Conservation (phyloP, 2,329 filamentous ascomycete genomes). For the Fusarium penzigii region DNA sequence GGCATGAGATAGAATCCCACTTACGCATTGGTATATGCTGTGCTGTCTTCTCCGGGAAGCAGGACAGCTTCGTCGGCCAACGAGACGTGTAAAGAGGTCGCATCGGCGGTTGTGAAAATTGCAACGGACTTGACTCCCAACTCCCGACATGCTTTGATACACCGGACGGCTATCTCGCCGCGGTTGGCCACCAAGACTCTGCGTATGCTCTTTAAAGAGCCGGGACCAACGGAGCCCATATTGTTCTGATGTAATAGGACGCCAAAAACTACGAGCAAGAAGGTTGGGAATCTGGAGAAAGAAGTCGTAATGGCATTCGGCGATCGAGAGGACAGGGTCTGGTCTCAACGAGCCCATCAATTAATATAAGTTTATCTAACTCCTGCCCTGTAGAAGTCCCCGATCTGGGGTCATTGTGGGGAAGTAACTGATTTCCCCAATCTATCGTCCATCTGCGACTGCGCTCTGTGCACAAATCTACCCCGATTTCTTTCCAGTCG, state of each 20-base stretch:
- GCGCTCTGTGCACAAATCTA: no score
- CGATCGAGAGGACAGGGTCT: no score
- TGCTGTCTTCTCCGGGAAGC: conserved; percentile 43
- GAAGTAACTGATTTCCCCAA: no score
- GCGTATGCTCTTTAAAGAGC: conserved; percentile 1
- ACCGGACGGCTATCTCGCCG: conserved; percentile 58
- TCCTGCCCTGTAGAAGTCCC: no score
- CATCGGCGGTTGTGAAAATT: conserved; percentile 56
- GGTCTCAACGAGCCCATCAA: no score
- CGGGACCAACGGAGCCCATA: conserved; percentile 4
- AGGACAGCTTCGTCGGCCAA: conserved; percentile 54
- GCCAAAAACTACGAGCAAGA: background rate
- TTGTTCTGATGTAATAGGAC: background rate
- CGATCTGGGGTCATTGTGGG: no score
- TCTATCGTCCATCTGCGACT: no score
- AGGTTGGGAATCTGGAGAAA: background rate
- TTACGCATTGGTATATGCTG: conserved; percentile 35
- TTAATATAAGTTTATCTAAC: no score
- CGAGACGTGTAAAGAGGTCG: conserved; percentile 42
- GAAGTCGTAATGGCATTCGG: background rate
- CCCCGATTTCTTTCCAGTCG: no score
- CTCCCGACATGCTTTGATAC: conserved; percentile 45
- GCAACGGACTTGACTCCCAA: conserved; percentile 54
- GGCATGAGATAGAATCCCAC: background rate
- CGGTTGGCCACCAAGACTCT: conserved; percentile 58